Evolutionary conservation across 108 stramenopile species (phyloP), one percentile per base, ranked within the genome.

Genomic region (Schizochytrium sp.): DNA sequence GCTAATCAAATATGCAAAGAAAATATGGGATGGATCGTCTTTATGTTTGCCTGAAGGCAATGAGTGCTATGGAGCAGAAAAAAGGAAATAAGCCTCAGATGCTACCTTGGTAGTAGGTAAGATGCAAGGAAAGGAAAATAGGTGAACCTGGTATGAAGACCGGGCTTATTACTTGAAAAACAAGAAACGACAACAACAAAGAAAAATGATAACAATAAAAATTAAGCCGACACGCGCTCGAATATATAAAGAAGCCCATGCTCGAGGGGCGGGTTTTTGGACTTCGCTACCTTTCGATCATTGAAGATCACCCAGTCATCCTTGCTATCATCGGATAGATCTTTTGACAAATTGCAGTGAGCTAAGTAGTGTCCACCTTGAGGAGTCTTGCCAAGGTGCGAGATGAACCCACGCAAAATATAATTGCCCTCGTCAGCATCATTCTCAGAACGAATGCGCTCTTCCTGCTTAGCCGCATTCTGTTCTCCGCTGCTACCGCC

Each of bases 331-430:
- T 83, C 28, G 2, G 19, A 7, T 13, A 83, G 76, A 42, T 83
- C 76, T 10, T 2, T 0, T 5, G 76, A 83, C 87, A 97, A 95
- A 91, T 95, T 95, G 91, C 98, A 91, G 92, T 99, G 99, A 3
- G 96, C 96, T 28, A 99, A 97, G 90, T 99, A 99, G 92, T 99
- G 99, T 8, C 99, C 99, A 91, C 96, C 96, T 55, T 94, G 96
- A 2, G 97, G 97, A 91, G 97, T 97, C 92, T 97, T 97, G 19
- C 99, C 99, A 76, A 99, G 97, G 91, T 99, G 99, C 56, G 97
- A 97, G 41, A 99, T 93, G 90, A 99, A 93, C 38, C 97, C 98
- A 3, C 95, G 87, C 90, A 99, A 93, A 8, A 76, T 90, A 92
- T 99, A 99, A 87, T 96, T 96, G 28, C 96, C 96, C 50, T 95